Percentiles rank a stretch among this genome's conserved stretches.
Conservation (phyloP, 352 stramenopile species). For the Aphanomyces astaci region DNA sequence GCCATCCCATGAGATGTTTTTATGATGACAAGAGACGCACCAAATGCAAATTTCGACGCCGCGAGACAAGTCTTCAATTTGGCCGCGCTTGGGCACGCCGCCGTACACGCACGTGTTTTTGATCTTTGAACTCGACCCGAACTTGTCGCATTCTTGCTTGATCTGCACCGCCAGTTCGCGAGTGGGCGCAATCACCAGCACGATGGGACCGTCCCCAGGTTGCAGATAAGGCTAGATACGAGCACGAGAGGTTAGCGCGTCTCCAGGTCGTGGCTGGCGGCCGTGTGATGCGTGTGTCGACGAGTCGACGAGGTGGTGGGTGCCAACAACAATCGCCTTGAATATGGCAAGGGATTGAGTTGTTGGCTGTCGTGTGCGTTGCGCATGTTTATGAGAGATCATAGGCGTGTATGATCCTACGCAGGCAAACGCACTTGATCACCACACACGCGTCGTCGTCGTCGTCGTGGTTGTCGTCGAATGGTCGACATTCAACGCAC, state of each 20-base stretch:
- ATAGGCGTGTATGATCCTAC: slow-evolving; percentile 7
- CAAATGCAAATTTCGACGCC: slow-evolving; percentile 83
- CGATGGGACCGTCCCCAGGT: slow-evolving; percentile 97
- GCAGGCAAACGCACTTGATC: slow-evolving; percentile 1
- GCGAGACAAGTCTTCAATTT: slow-evolving; percentile 79
- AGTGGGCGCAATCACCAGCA: slow-evolving; percentile 97
- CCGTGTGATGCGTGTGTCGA: not conserved
- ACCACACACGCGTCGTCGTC: slow-evolving; percentile 3
- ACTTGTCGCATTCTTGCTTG: slow-evolving; percentile 98
- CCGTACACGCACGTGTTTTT: slow-evolving; percentile 99
- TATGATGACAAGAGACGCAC: slow-evolving; percentile 24
- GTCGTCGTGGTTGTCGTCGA: not conserved
- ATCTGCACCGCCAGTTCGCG: slow-evolving; percentile 99
- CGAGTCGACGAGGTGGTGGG: too few relatives aligned
- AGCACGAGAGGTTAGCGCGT: not conserved
- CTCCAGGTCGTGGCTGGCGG: not conserved
- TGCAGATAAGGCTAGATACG: slow-evolving; percentile 78
- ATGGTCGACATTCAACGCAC: not conserved
- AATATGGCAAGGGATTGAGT: not conserved
- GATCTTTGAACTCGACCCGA: slow-evolving; percentile 94
- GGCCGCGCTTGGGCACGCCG: slow-evolving; percentile 92
- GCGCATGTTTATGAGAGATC: not conserved
- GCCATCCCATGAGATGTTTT: not conserved
- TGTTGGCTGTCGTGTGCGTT: not conserved
- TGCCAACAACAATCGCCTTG: not conserved